Conservation (phyloP, 495 filamentous ascomycete species). For the Elaphomyces granulatus region DNA sequence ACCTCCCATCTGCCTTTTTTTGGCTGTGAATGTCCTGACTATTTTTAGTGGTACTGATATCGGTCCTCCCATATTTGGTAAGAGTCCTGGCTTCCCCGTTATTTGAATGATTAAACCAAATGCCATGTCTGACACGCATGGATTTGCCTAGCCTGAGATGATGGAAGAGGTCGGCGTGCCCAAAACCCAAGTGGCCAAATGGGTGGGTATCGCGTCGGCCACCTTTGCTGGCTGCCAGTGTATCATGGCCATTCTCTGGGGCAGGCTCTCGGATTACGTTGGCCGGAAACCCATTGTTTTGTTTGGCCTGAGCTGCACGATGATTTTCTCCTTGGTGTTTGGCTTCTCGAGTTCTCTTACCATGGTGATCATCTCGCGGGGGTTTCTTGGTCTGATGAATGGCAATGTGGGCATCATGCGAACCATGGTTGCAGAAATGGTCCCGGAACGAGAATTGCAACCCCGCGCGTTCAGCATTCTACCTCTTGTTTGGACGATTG, state of each 20-base stretch:
- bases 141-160: constrained; percentile 70
- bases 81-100: too few relatives aligned
- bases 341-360: constrained; percentile 60
- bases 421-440: constrained; percentile 73
- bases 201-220: constrained; percentile 58
- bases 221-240: constrained; percentile 62
- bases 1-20: too few relatives aligned
- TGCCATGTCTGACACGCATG: too few relatives aligned
- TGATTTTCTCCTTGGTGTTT: constrained; percentile 57
- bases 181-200: constrained; percentile 57
- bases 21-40: too few relatives aligned
- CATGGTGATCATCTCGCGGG: constrained; percentile 56
- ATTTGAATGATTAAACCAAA: too few relatives aligned
- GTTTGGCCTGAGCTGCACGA: constrained; percentile 52
- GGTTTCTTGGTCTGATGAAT: constrained; percentile 54
- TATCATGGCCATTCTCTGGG: constrained; percentile 64
- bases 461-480: constrained; percentile 73
- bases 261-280: constrained; percentile 53
- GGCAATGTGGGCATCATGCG: constrained; percentile 72
- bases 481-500: constrained; percentile 69
- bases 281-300: constrained; percentile 68
- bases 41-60: constrained; percentile 59
- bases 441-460: constrained; percentile 67
- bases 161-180: constrained; percentile 65
- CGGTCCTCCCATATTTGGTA: constrained; percentile 72